Evolutionary conservation across 306 rosid species (phyloP).

Genomic region (Abrus precatorius): DNA sequence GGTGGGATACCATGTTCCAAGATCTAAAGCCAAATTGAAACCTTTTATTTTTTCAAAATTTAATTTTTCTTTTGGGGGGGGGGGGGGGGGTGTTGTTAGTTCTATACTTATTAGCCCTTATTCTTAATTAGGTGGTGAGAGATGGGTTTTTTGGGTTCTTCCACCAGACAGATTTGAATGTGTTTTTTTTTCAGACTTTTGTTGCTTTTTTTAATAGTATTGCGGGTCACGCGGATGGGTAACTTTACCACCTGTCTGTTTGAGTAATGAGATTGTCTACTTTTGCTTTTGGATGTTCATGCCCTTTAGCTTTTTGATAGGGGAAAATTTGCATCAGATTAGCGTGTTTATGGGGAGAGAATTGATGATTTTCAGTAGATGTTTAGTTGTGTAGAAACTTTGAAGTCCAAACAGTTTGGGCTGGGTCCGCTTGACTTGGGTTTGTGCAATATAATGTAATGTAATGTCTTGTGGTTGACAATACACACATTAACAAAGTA

Average conservation of each 20-base stretch:
- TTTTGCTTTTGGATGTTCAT: slow-evolving; percentile 50
- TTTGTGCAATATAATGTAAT: slow-evolving; percentile 49
- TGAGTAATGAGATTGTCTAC: slow-evolving; percentile 59
- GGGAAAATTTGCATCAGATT: slow-evolving; percentile 43
- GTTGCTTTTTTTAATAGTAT: slow-evolving; percentile 40
- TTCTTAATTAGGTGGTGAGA: slow-evolving; percentile 67
- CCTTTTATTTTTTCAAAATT: not conserved
- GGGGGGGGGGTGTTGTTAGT: slow-evolving; percentile 28
- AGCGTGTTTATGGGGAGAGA: slow-evolving; percentile 51
- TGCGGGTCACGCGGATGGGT: slow-evolving; percentile 68
- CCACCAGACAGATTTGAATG: slow-evolving; percentile 64
- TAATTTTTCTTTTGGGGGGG: not conserved
- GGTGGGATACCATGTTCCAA: slow-evolving; percentile 98
- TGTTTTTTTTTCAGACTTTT: slow-evolving; percentile 33
- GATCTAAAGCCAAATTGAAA: slow-evolving; percentile 85
- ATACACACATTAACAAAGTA: slow-evolving; percentile 41
- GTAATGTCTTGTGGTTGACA: slow-evolving; percentile 49
- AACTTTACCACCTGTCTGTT: slow-evolving; percentile 62
- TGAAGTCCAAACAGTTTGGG: slow-evolving; percentile 37
- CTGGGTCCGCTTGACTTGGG: slow-evolving; percentile 24
- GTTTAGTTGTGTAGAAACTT: slow-evolving; percentile 38
- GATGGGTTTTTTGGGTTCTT: slow-evolving; percentile 75
- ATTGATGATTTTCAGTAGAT: slow-evolving; percentile 43
- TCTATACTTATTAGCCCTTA: not conserved
- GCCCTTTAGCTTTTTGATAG: slow-evolving; percentile 42